These are phyloP conservation scores for Liquidambar formosana DNA, from an alignment of 164 flowering plant genomes.

Conservation along the genomic window DNA sequence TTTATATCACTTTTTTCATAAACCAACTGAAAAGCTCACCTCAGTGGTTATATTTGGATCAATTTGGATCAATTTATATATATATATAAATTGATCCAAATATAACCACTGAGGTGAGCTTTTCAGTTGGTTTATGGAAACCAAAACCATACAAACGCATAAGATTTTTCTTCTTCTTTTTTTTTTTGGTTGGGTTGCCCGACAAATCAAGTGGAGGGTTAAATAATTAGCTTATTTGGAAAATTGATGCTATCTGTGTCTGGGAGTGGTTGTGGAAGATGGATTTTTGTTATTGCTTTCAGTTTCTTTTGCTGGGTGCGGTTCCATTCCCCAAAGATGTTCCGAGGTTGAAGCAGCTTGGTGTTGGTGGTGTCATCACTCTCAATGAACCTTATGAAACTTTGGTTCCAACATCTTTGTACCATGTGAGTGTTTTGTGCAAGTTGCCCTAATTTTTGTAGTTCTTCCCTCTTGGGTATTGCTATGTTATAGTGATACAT, in stretches of 20 bases:
- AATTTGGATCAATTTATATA: no score
- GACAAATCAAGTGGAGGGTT: neutral
- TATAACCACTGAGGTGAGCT: no score
- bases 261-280: neutral
- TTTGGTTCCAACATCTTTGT: conserved; percentile 65
- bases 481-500: neutral
- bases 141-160: neutral
- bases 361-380: conserved; percentile 82
- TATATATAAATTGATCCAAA: no score
- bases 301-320: conserved; percentile 88
- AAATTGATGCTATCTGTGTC: neutral
- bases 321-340: conserved; percentile 92
- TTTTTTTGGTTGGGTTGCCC: neutral
- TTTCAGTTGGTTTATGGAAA: no score
- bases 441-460: neutral
- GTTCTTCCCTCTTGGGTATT: neutral
- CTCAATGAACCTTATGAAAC: conserved; percentile 84
- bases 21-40: no score
- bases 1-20: no score
- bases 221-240: neutral
- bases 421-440: conserved; percentile 40
- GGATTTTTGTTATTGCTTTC: conserved; percentile 10
- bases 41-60: no score
- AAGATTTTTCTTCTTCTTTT: neutral
- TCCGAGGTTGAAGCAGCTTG: conserved; percentile 67